Evolutionary conservation across 2,329 filamentous ascomycete genomes (phyloP), one percentile per base, ranked within the genome.

Genomic region (Acephala macrosclerotiorum): DNA sequence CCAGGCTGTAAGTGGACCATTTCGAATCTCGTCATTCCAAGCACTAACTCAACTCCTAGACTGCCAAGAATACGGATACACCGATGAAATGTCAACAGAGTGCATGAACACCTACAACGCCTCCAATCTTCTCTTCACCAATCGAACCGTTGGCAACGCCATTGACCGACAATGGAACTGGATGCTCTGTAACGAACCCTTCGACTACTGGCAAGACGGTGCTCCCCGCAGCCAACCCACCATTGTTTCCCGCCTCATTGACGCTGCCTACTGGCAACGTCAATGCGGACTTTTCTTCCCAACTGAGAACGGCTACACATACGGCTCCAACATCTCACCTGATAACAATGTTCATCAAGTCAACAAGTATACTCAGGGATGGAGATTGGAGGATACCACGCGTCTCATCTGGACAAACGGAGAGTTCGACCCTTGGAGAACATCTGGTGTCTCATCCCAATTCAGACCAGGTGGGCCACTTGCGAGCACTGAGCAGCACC

Each of bases 151-250:
- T 5, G 69, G 68, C 58, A 88, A 89, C 72, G 61, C 71, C 0
- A 70, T 78, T 33, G 80, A 85, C 68, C 77, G 85, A 0, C 84
- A 87, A 67, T 90, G 86, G 86, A 74, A 79, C 8, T 90, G 87
- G 87, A 81, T 66, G 65, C 79, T 82, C 1, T 89, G 88, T 79
- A 89, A 89, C 72, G 85, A 89, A 74, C 86, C 87, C n/a, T 83
- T 86, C 64, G 83, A 78, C 63, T 86, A 82, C 75, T 88, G 83
- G 81, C 84, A 87, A 73, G 81, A 82, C 66, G 83, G 83, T 22
- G 84, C 85, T 7, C 85, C 86, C 0, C 56, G 72, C 3, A 75
- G 73, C 62, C 75, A 71, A 0, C 76, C 81, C 2, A 80, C 78
- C n/a, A 79, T 89, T 51, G 82, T 86, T 61, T 86, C 84, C 18